These are phyloP conservation scores for Gossypium raimondii DNA, from an alignment of 345 rosid genomes.

Conservation along the genomic window DNA sequence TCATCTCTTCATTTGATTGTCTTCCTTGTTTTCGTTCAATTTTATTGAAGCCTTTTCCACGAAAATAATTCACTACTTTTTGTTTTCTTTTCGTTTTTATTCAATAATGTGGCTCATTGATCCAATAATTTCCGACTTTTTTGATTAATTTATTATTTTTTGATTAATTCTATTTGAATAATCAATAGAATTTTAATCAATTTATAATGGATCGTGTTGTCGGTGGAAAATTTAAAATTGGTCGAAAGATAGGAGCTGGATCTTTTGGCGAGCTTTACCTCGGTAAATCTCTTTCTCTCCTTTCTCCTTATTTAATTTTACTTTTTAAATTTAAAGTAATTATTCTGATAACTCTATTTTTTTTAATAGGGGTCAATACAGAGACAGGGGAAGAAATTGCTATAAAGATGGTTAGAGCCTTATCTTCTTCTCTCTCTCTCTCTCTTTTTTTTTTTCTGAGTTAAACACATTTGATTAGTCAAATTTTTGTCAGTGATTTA, in stretches of 20 bases:
- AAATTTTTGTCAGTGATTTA: background rate
- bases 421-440: background rate
- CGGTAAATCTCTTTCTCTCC: slow-evolving; percentile 29
- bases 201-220: slow-evolving; percentile 48
- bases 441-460: background rate
- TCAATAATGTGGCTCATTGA: slow-evolving; percentile 2
- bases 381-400: slow-evolving; percentile 24
- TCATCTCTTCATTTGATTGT: slow-evolving; percentile 4
- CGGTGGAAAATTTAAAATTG: slow-evolving; percentile 58
- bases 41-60: background rate
- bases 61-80: background rate
- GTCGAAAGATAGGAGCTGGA: slow-evolving; percentile 64
- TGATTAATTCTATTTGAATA: background rate
- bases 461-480: background rate
- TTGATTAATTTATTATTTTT: background rate
- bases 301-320: background rate
- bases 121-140: background rate
- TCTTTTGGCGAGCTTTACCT: slow-evolving; percentile 62
- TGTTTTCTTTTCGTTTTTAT: background rate
- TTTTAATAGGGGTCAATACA: slow-evolving; percentile 10
- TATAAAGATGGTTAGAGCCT: slow-evolving; percentile 19
- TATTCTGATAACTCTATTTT: background rate
- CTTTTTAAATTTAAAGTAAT: background rate
- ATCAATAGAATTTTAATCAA: background rate
- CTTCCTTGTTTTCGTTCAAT: background rate